phyloP scores from a whole-genome alignment of 2,329 filamentous ascomycete genomes.

The Bipolaris sorokiniana region DNA sequence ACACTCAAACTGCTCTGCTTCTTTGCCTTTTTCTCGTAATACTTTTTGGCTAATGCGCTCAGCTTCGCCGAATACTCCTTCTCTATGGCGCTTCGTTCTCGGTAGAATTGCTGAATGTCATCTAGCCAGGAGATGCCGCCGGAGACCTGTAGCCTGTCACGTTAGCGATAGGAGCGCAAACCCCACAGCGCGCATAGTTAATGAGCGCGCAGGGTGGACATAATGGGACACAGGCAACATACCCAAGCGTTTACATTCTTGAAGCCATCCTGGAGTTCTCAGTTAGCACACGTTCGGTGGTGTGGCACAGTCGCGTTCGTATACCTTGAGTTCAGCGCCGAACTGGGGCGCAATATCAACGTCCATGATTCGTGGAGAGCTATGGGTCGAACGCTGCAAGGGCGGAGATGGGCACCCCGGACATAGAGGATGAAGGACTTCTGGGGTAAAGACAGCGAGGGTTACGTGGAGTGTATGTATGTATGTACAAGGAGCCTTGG shows the following conservation, averaged over 20 bases:
- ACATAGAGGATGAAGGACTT: slow-evolving; percentile 33
- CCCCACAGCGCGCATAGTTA: slow-evolving; percentile 15
- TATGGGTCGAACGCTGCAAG: slow-evolving; percentile 24
- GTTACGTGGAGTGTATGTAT: slow-evolving; percentile 26
- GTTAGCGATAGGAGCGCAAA: slow-evolving; percentile 31
- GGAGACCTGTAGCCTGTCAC: slow-evolving; percentile 61
- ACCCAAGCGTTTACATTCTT: slow-evolving; percentile 92
- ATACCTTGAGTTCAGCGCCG: slow-evolving; percentile 90
- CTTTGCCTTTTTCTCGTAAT: slow-evolving; percentile 94
- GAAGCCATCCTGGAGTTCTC: slow-evolving; percentile 79
- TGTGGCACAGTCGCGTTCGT: slow-evolving; percentile 27
- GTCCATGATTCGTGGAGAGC: slow-evolving; percentile 65
- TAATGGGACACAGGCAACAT: slow-evolving; percentile 38
- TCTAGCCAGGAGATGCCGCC: slow-evolving; percentile 94
- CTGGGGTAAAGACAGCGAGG: slow-evolving; percentile 25
- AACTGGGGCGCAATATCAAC: slow-evolving; percentile 84
- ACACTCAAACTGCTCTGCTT: slow-evolving; percentile 89
- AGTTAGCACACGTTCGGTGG: slow-evolving; percentile 34
- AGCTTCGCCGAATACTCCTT: slow-evolving; percentile 96
- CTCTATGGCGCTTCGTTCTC: slow-evolving; percentile 90
- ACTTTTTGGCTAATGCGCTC: slow-evolving; percentile 87
- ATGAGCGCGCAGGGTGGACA: neutral
- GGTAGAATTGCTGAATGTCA: slow-evolving; percentile 96
- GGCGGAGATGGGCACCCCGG: slow-evolving; percentile 31
- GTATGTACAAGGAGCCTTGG: slow-evolving; percentile 17